Percentiles rank a stretch among this genome's conserved stretches.
Evolutionary conservation across 352 stramenopile genomes (phyloP).

Genomic region (Aphanomyces invadans): DNA sequence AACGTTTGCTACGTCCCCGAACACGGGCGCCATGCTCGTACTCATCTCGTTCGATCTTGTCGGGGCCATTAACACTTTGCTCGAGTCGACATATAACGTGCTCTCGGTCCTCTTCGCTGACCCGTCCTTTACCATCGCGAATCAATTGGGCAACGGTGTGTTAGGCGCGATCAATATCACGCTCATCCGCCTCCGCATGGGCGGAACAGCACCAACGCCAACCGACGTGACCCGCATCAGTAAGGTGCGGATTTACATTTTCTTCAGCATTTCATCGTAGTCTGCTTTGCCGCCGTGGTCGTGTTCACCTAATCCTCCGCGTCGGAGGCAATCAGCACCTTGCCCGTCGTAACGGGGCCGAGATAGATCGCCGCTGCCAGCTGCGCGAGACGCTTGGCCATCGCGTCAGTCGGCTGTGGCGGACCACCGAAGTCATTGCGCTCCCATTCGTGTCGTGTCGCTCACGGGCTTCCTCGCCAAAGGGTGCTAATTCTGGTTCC

Average conservation of each 20-base stretch:
- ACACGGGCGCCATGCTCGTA: constrained; percentile 43
- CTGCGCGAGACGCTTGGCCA: constrained; percentile 25
- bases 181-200: constrained; percentile 44
- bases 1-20: not conserved
- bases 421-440: constrained; percentile 48
- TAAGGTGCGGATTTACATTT: constrained; percentile 45
- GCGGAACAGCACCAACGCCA: constrained; percentile 37
- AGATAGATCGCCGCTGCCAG: constrained; percentile 29
- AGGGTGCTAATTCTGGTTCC: constrained; percentile 32
- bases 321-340: constrained; percentile 45
- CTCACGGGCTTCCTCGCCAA: constrained; percentile 46
- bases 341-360: constrained; percentile 38
- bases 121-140: constrained; percentile 50
- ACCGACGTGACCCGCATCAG: constrained; percentile 28
- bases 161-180: constrained; percentile 54
- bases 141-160: constrained; percentile 51
- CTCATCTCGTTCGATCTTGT: constrained; percentile 46
- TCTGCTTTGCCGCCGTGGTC: constrained; percentile 39
- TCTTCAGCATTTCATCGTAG: constrained; percentile 51
- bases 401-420: constrained; percentile 34
- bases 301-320: constrained; percentile 36
- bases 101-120: constrained; percentile 51
- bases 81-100: constrained; percentile 52
- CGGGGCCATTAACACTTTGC: constrained; percentile 47
- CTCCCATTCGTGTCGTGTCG: constrained; percentile 41